Percentiles rank a stretch among this genome's conserved stretches.
phyloP scores from a whole-genome alignment of 352 stramenopile genomes.

The Phytophthora palmivora region DNA sequence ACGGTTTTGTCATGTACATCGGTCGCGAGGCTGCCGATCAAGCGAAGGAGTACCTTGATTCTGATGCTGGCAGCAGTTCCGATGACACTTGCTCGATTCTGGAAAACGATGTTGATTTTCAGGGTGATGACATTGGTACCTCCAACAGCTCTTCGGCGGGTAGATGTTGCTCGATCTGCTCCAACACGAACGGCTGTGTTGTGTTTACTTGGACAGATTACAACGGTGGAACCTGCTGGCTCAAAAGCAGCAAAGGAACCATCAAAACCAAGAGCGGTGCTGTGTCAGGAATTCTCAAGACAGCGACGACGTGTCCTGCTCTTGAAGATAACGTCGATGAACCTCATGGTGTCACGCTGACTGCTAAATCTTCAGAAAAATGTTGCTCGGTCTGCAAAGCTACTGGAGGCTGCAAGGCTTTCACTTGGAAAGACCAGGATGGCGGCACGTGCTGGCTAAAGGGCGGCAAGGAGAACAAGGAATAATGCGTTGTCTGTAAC shows the following conservation, averaged over 20 bases:
- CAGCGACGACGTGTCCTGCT: conserved; percentile 15
- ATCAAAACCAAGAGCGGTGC: conserved; percentile 18
- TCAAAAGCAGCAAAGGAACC: conserved; percentile 50
- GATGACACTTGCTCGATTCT: conserved; percentile 33
- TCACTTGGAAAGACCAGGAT: conserved; percentile 56
- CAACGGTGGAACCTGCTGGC: conserved; percentile 60
- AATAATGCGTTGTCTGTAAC: conserved; percentile 14
- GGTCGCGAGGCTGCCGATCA: conserved; percentile 56
- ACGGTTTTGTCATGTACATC: conserved; percentile 83
- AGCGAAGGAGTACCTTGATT: conserved; percentile 42
- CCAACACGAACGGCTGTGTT: conserved; percentile 30
- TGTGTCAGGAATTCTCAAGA: conserved; percentile 27
- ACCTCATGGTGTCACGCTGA: conserved; percentile 25
- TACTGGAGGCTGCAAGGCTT: conserved; percentile 46
- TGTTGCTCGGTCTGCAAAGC: conserved; percentile 46
- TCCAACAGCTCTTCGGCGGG: conserved; percentile 33
- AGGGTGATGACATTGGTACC: conserved; percentile 47
- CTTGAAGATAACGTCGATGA: conserved; percentile 33
- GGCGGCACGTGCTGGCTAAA: conserved; percentile 70
- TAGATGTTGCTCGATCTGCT: conserved; percentile 51
- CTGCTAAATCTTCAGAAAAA: conserved; percentile 28
- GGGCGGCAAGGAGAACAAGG: conserved; percentile 39
- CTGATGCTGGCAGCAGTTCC: conserved; percentile 7
- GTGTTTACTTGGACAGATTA: conserved; percentile 58
- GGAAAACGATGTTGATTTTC: conserved; percentile 52